Percentiles rank a stretch among this genome's conserved stretches.
phyloP scores from a whole-genome alignment of 192 early-diverging fungal genomes.

The Linnemannia elongata region DNA sequence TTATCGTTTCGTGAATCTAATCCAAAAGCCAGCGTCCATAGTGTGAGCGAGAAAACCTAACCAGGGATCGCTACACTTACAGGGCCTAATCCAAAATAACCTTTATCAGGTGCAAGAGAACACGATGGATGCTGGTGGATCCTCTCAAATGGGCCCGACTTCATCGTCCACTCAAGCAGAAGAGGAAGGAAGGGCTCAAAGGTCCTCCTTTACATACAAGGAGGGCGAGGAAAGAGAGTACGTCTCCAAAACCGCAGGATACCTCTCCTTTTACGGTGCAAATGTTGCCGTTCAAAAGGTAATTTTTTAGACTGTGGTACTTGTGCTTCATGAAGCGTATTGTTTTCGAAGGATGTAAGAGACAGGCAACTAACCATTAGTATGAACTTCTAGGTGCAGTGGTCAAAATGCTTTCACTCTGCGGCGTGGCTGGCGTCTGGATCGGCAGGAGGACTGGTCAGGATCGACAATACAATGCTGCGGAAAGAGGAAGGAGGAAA shows the following conservation, averaged over 20 bases:
- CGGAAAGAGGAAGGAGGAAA: slow-evolving; percentile 17
- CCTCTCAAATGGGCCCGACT: neutral
- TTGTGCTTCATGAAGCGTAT: neutral
- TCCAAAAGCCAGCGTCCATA: neutral
- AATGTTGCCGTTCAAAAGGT: slow-evolving; percentile 52
- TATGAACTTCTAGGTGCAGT: slow-evolving; percentile 29
- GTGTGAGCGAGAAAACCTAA: neutral
- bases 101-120: slow-evolving; percentile 37
- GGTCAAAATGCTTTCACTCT: slow-evolving; percentile 40
- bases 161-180: neutral
- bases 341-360: neutral
- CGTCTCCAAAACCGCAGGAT: slow-evolving; percentile 21
- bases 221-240: slow-evolving; percentile 36
- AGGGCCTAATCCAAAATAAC: slow-evolving; percentile 46
- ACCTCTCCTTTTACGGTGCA: slow-evolving; percentile 21
- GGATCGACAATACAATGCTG: slow-evolving; percentile 50
- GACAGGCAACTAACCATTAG: neutral
- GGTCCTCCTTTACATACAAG: neutral
- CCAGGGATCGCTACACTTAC: neutral
- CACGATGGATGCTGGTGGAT: neutral
- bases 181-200: neutral
- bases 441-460: slow-evolving; percentile 43
- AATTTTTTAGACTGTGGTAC: neutral
- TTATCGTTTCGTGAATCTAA: neutral
- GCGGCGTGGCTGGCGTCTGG: slow-evolving; percentile 53